These are phyloP conservation scores for Exophiala calicioides DNA, from an alignment of 2,329 filamentous ascomycete genomes.

Conservation along the genomic window DNA sequence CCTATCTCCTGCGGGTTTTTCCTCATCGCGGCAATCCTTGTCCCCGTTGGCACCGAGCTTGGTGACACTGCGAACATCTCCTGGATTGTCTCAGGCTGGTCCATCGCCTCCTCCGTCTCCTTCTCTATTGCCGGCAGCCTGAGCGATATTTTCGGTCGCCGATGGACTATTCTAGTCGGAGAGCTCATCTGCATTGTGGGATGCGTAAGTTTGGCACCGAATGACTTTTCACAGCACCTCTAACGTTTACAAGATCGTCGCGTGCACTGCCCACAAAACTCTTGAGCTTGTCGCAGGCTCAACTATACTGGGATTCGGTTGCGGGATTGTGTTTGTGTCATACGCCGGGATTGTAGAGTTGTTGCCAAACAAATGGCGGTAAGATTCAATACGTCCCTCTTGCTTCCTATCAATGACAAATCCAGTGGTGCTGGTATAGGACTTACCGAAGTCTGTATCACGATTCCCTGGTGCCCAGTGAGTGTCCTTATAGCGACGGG, in stretches of 20 bases:
- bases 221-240: not conserved
- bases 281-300: slow-evolving; percentile 40
- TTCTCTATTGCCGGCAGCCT: slow-evolving; percentile 38
- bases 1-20: slow-evolving; percentile 31
- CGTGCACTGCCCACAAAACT: slow-evolving; percentile 39
- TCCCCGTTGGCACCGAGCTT: not conserved
- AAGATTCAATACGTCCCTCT: too few species aligned
- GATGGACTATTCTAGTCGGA: slow-evolving; percentile 36
- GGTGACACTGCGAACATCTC: not conserved
- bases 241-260: slow-evolving; percentile 34
- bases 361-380: slow-evolving; percentile 42
- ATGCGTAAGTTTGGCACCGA: slow-evolving; percentile 16
- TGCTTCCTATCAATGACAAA: too few species aligned
- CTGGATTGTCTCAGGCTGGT: not conserved
- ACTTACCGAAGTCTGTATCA: slow-evolving; percentile 39
- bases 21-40: not conserved
- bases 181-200: slow-evolving; percentile 40
- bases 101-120: slow-evolving; percentile 5
- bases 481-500: slow-evolving; percentile 50
- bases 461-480: slow-evolving; percentile 37
- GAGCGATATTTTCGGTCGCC: slow-evolving; percentile 41
- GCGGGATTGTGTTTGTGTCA: slow-evolving; percentile 41
- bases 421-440: slow-evolving; percentile 33
- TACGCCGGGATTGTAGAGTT: slow-evolving; percentile 41
- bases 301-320: slow-evolving; percentile 38